Conservation (phyloP, 2,329 filamentous ascomycete species). For the Aureobasidium sp. region DNA sequence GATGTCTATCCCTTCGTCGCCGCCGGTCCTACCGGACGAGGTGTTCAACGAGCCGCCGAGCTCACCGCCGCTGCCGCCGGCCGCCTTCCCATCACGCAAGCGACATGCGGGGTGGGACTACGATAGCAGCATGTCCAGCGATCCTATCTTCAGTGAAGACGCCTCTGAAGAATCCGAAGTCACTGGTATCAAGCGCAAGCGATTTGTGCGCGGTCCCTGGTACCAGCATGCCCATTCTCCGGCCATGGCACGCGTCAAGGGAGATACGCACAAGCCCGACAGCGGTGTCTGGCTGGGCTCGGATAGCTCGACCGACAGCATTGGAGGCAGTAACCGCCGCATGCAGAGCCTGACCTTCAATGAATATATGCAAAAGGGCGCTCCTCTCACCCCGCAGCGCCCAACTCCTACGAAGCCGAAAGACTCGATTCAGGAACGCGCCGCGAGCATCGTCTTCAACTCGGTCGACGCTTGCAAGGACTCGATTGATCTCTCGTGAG, state of each 20-base stretch:
- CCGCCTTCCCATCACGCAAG: conserved; percentile 22
- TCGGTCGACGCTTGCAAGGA: conserved; percentile 51
- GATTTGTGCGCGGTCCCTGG: conserved; percentile 61
- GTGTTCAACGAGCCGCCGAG: conserved; percentile 14
- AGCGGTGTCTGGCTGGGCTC: conserved; percentile 65
- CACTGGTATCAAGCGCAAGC: conserved; percentile 47
- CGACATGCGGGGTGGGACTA: conserved; percentile 25
- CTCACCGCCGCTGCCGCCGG: conserved; percentile 17
- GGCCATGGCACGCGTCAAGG: conserved; percentile 21
- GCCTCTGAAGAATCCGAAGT: conserved; percentile 54
- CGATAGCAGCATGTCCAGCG: conserved; percentile 50
- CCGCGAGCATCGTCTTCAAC: conserved; percentile 22
- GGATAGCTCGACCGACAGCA: conserved; percentile 35
- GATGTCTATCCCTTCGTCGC: conserved; percentile 18
- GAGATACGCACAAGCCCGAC: conserved; percentile 53
- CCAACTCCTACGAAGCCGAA: neutral
- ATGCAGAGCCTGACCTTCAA: conserved; percentile 15
- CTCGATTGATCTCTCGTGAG: conserved; percentile 56
- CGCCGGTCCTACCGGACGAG: conserved; percentile 12
- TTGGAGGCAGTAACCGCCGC: conserved; percentile 2
- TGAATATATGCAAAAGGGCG: conserved; percentile 8
- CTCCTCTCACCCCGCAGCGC: neutral
- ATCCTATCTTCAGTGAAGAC: conserved; percentile 69
- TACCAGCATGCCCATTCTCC: conserved; percentile 28
- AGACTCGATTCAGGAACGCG: conserved; percentile 19